Percentiles rank a stretch among this genome's conserved stretches.
phyloP scores from a whole-genome alignment of 108 stramenopile genomes.

The Cyclotella choctawhatcheeana region DNA sequence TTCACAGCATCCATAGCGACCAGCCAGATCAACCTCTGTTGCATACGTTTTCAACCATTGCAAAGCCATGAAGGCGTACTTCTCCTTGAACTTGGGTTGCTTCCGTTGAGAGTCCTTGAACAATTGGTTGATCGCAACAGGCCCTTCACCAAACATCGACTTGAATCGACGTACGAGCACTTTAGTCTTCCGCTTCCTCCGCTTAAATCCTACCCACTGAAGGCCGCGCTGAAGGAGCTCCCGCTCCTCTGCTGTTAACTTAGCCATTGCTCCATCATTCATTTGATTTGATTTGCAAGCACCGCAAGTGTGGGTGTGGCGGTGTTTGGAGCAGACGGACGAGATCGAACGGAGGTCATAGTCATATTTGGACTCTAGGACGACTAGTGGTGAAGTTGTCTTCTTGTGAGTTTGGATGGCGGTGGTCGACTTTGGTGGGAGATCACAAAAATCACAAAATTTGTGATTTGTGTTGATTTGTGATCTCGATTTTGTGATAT shows the following conservation, averaged over 20 bases:
- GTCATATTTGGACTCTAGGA: not conserved
- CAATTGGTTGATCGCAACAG: constrained; percentile 6
- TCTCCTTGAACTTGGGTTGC: not conserved
- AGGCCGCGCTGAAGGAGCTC: constrained; percentile 5
- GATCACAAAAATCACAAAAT: constrained; percentile 11
- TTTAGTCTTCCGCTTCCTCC: constrained; percentile 7
- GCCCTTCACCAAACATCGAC: constrained; percentile 11
- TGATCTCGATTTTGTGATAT: constrained; percentile 3
- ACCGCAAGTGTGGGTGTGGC: not conserved
- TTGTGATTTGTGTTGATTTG: not conserved
- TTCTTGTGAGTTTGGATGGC: not conserved
- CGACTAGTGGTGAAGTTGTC: not conserved
- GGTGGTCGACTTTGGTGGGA: not conserved
- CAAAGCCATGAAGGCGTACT: constrained; percentile 5
- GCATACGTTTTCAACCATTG: constrained; percentile 8
- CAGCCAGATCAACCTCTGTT: constrained; percentile 3
- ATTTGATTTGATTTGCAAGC: not conserved
- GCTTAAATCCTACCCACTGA: constrained; percentile 3
- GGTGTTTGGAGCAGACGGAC: not conserved
- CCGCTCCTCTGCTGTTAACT: constrained; percentile 11
- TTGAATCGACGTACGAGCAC: constrained; percentile 6
- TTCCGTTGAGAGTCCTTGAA: not conserved
- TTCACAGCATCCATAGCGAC: constrained; percentile 11
- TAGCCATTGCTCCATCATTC: not conserved
- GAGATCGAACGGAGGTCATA: not conserved